These are phyloP conservation scores for Lichtheimia hyalospora DNA, from an alignment of 371 early-diverging fungal genomes.

Conservation along the genomic window DNA sequence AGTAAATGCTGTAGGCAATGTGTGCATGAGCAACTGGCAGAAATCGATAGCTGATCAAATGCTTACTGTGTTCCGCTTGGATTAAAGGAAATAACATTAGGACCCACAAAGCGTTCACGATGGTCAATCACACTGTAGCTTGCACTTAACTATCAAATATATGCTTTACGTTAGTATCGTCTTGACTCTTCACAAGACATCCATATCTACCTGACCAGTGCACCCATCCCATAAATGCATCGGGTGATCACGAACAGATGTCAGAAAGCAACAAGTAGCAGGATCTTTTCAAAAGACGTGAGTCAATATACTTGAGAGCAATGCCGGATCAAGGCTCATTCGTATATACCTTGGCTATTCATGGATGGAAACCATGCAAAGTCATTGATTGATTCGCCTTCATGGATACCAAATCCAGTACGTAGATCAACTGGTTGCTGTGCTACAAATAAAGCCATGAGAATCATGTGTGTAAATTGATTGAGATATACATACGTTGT, in stretches of 20 bases:
- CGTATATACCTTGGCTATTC: conserved; percentile 52
- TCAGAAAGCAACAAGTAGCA: conserved; percentile 62
- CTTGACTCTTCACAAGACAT: background rate
- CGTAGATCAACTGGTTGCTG: background rate
- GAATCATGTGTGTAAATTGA: background rate
- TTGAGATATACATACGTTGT: conserved; percentile 6
- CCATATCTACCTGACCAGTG: conserved; percentile 50
- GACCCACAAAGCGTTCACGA: conserved; percentile 64
- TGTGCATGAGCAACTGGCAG: background rate
- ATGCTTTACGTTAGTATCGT: background rate
- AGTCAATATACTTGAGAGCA: background rate
- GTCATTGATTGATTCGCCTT: conserved; percentile 66
- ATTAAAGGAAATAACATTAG: conserved; percentile 63
- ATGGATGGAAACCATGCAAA: conserved; percentile 71
- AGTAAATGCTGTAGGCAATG: conserved; percentile 55
- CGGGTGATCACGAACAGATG: conserved; percentile 69
- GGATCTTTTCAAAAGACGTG: conserved; percentile 42
- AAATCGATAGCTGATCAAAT: background rate
- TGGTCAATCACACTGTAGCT: conserved; percentile 67
- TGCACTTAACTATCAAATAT: conserved; percentile 38
- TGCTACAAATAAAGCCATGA: too few species aligned
- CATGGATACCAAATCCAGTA: conserved; percentile 32
- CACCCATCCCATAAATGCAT: conserved; percentile 71
- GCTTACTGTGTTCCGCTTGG: conserved; percentile 66
- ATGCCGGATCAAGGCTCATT: background rate